Base-by-base conservation (phyloP, 2,329 filamentous ascomycete genomes). In the Pseudocercospora eumusae region DNA sequence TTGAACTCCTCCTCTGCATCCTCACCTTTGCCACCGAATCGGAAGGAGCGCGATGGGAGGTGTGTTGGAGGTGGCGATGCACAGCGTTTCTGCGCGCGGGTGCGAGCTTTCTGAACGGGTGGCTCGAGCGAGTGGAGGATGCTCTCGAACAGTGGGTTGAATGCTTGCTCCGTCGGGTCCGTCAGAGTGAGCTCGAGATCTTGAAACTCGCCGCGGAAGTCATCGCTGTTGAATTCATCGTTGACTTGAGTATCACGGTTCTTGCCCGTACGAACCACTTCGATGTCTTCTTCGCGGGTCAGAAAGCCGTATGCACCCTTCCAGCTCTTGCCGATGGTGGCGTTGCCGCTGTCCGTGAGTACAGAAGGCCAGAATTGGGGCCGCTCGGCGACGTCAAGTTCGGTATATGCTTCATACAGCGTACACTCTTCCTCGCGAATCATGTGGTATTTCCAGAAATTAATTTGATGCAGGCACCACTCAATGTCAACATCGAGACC, bases 391-490 rank as follows among this genome's bases (percentile, higher is more conserved):
- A 54, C 50, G 1, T 73, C 66, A 7, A 83, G 73, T 3, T 72
- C 69, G 5, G 66, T 57, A 64, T 79, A 79, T 2, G 71, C 70
- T 8, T 71, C 58, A 52, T 69, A 73, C 2, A 83, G 70, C 0
- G 78, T 74, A 21, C 70, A 68, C n/a, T 78, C 75, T 3, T 73
- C 73, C 8, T 71, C 52, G 7, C 68, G 68, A 44, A 76, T 76
- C 69, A 84, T 77, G 64, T 85, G 81, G 54, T 79, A 78, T 50
- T 79, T 79, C 74, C 84, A 85, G 75, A 84, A 84, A 63, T 83
- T 83, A 47, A 81, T 68, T 42, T 78, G 73, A 64, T 83, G 78
- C 4, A 83, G 68, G 2, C 80, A 56, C 78, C 78, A 83, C 1
- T 75, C 69, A 57, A 81, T 72, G 64, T 84, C 80, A 56, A 84